Evolutionary conservation across 345 rosid species (phyloP).

Genomic region (Aquilaria yunnanensis): DNA sequence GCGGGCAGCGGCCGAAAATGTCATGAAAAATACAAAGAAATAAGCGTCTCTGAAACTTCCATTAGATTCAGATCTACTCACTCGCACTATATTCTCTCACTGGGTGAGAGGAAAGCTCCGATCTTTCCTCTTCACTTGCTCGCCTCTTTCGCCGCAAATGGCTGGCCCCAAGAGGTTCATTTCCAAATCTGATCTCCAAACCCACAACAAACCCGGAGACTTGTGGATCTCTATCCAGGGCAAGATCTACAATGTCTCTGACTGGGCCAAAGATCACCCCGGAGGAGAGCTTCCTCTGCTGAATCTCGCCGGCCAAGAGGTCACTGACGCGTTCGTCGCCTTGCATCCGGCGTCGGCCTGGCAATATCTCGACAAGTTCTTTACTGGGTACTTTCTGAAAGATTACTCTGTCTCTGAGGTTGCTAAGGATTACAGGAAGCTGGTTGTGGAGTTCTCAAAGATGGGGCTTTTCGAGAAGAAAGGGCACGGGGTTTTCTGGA

Average conservation of each 20-base stretch:
- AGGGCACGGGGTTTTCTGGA: constrained; percentile 19
- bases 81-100: no score
- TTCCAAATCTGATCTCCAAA: constrained; percentile 27
- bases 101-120: not conserved
- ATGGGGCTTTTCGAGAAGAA: constrained; percentile 46
- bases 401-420: constrained; percentile 37
- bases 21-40: no score
- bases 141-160: constrained; percentile 18
- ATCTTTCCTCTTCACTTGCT: not conserved
- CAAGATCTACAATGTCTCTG: constrained; percentile 43
- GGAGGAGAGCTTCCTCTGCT: constrained; percentile 37
- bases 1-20: no score
- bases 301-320: constrained; percentile 48
- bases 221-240: constrained; percentile 55
- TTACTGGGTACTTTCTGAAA: constrained; percentile 39
- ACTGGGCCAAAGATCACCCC: constrained; percentile 40
- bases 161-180: constrained; percentile 30
- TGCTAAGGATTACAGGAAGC: constrained; percentile 39
- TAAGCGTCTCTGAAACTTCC: no score
- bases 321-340: constrained; percentile 51
- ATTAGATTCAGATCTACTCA: no score
- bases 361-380: constrained; percentile 42
- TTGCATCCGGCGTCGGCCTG: constrained; percentile 42
- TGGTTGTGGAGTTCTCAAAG: constrained; percentile 35
- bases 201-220: constrained; percentile 36